Base-by-base conservation (phyloP, 129 eudicot genomes). In the Lonicera japonica region DNA sequence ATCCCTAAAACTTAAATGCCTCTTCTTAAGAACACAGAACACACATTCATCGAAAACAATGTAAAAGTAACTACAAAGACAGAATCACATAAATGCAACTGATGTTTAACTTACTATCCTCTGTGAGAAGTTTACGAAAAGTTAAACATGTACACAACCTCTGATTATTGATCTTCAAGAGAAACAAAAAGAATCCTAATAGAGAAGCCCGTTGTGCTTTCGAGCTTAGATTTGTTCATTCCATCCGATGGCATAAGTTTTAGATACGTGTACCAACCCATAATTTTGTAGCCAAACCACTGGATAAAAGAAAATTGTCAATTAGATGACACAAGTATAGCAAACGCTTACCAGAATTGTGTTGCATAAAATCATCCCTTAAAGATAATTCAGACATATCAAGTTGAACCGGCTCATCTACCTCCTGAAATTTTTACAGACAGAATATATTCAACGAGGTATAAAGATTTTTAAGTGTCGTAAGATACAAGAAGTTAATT, bases 391-490 rank as follows among this genome's bases (percentile, higher is more conserved):
- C 98, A 7, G 96, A 73, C 82, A 92, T 75, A 74, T 92, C 95
- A 63, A 91, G 87, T 64, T 79, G 97, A 70, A 84, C 65, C 43
- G 95, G 97, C 83, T 92, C 98, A 66, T 92, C 98, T 34, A 88
- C 96, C 73, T 92, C 98, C 98, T 92, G 76, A 61, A 50, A 82
- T 53, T 53, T 13, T 25, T 63, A 55, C 19, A 69, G 34, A 36
- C 45, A 43, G 14, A 43, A 43, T 43, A 34, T 18, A 1, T 29
- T 29, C 36, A 29, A 29, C 36, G 6, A 29, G 4, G 2, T 1
- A 2, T 1, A 34, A 11, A 23, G 19, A 41, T 13, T 23, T 24
- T 7, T 8, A 38, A 36, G 47, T n/a, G 25, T 54, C 3, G 29
- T 62, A 69, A 64, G 53, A 73, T 18, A 22, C 2, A 43, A 20